Evolutionary conservation across 2,329 filamentous ascomycete genomes (phyloP).

Genomic region (Microcyclosporella mali): DNA sequence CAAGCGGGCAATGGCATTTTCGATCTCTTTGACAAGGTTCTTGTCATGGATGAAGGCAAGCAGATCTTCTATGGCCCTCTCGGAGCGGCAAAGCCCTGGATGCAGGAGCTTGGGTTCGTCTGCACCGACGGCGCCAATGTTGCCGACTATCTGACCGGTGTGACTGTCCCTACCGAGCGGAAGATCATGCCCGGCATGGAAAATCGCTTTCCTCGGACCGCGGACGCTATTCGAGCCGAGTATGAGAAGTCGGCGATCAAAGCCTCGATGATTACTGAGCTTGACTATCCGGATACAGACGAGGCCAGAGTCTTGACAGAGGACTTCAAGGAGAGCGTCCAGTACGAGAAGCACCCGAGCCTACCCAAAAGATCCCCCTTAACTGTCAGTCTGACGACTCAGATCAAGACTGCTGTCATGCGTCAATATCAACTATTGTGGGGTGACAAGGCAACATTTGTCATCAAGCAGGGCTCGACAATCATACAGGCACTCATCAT

Average conservation of each 20-base stretch:
- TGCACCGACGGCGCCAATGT: constrained; percentile 58
- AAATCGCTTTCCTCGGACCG: constrained; percentile 40
- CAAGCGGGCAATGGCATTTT: constrained; percentile 67
- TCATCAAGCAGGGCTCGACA: constrained; percentile 56
- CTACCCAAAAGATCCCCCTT: constrained; percentile 51
- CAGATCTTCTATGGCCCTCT: constrained; percentile 60
- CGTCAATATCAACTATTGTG: constrained; percentile 61
- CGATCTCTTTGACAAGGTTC: constrained; percentile 63
- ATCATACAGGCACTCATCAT: constrained; percentile 56
- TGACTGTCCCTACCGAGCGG: constrained; percentile 52
- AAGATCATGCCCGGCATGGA: constrained; percentile 40
- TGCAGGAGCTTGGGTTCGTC: constrained; percentile 59
- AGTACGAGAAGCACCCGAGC: constrained; percentile 50
- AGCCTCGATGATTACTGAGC: constrained; percentile 48
- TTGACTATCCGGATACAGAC: constrained; percentile 50
- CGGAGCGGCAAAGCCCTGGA: constrained; percentile 55
- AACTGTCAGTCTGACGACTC: constrained; percentile 49
- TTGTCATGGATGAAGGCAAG: constrained; percentile 61
- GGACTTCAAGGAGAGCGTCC: constrained; percentile 50
- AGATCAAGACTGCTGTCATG: constrained; percentile 51
- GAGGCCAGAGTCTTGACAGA: constrained; percentile 46
- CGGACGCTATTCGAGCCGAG: constrained; percentile 39
- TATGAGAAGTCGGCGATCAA: constrained; percentile 52
- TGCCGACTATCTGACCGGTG: constrained; percentile 60
- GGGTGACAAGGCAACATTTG: constrained; percentile 58